phyloP scores from a whole-genome alignment of 2,329 filamentous ascomycete genomes.

The Purpureocillium lavendulum region DNA sequence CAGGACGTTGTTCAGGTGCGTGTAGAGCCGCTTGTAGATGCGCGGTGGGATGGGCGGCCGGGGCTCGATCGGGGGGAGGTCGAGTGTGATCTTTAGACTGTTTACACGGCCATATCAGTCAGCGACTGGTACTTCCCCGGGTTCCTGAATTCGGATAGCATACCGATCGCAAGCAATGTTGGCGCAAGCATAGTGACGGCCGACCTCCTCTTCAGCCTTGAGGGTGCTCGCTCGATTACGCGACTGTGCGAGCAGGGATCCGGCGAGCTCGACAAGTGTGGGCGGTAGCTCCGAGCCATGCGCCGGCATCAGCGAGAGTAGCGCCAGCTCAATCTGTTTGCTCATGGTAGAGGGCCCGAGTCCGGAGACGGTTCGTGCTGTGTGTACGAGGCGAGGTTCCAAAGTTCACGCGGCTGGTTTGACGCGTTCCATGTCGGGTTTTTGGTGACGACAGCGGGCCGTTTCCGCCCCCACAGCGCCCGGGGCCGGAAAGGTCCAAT shows the following conservation, averaged over 20 bases:
- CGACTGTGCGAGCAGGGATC: constrained; percentile 71
- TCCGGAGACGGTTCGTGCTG: not conserved
- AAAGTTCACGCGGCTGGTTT: too few species aligned
- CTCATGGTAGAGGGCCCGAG: constrained; percentile 47
- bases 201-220: constrained; percentile 80
- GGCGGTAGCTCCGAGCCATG: constrained; percentile 58
- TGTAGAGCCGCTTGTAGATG: constrained; percentile 77
- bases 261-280: constrained; percentile 62
- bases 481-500: too few species aligned
- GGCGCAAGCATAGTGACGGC: constrained; percentile 74
- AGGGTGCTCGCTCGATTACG: constrained; percentile 67
- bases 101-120: too few species aligned
- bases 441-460: too few species aligned
- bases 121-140: too few species aligned
- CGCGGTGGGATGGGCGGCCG: constrained; percentile 70
- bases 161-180: constrained; percentile 86
- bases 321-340: constrained; percentile 62
- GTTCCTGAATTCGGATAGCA: not conserved
- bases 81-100: constrained; percentile 66
- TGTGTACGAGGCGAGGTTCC: too few species aligned
- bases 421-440: too few species aligned
- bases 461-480: too few species aligned
- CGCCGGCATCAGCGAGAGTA: constrained; percentile 67
- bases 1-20: constrained; percentile 69
- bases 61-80: constrained; percentile 68